Evolutionary conservation across 129 eudicot genomes (phyloP).

Genomic region (Helianthus annuus): DNA sequence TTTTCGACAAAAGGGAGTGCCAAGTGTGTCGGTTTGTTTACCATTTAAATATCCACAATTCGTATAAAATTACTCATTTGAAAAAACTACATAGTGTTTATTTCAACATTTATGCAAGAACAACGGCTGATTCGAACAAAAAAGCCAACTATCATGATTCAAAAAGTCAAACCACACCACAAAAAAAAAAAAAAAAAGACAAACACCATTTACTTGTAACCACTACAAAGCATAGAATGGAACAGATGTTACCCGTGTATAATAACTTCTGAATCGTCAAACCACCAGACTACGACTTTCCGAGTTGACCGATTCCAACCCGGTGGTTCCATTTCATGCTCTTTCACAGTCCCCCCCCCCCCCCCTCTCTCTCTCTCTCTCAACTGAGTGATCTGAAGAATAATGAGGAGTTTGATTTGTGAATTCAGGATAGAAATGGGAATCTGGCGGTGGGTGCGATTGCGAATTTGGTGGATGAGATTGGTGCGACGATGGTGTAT

Average conservation of each 20-base stretch:
- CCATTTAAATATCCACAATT: conserved; percentile 1
- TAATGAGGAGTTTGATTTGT: too few species aligned
- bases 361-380: too few species aligned
- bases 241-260: too few species aligned
- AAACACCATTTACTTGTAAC: too few species aligned
- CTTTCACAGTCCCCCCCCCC: too few species aligned
- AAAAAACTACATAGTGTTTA: not conserved
- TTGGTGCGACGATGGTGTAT: conserved; percentile 38
- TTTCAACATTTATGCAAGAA: not conserved
- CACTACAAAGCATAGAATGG: not conserved
- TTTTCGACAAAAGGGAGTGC: not conserved
- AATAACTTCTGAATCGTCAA: too few species aligned
- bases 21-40: not conserved
- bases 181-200: too few species aligned
- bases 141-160: not conserved
- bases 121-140: not conserved
- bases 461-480: conserved; percentile 37
- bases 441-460: conserved; percentile 46
- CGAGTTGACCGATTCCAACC: too few species aligned
- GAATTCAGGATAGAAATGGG: conserved; percentile 47
- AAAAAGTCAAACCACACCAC: not conserved
- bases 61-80: not conserved
- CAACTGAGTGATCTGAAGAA: too few species aligned
- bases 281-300: too few species aligned
- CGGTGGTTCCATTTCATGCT: too few species aligned